Percentiles rank a stretch among this genome's conserved stretches.
phyloP scores from a whole-genome alignment of 2,329 filamentous ascomycete genomes.

The Xylaria sp. region DNA sequence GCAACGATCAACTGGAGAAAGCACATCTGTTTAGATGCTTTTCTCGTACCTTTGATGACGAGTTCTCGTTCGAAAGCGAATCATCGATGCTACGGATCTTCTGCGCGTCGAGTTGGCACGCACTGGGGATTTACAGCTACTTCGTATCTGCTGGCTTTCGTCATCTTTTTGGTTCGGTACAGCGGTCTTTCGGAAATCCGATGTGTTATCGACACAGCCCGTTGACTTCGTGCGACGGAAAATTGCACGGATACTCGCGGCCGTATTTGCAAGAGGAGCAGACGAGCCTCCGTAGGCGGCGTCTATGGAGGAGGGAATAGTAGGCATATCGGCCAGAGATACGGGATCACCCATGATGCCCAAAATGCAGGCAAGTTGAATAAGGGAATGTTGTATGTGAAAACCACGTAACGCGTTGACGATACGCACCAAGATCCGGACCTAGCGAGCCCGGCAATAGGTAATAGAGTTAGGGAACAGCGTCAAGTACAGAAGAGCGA shows the following conservation, averaged over 20 bases:
- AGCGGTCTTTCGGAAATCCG: neutral
- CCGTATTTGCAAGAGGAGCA: slow-evolving; percentile 8
- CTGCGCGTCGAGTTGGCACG: slow-evolving; percentile 38
- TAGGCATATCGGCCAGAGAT: slow-evolving; percentile 10
- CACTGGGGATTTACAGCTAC: slow-evolving; percentile 20
- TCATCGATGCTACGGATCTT: slow-evolving; percentile 25
- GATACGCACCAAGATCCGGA: neutral
- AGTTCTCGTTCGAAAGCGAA: neutral
- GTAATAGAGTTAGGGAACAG: neutral
- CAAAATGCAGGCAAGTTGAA: neutral
- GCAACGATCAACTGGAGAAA: slow-evolving; percentile 11
- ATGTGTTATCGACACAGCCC: neutral
- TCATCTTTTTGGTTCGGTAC: neutral
- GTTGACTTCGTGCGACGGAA: slow-evolving; percentile 32
- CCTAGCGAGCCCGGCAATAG: neutral
- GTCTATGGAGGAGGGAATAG: slow-evolving; percentile 2
- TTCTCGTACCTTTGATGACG: slow-evolving; percentile 18
- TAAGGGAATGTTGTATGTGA: neutral
- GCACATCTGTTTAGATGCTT: neutral
- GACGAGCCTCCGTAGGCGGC: slow-evolving; percentile 15
- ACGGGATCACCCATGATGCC: slow-evolving; percentile 7
- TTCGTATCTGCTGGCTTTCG: neutral
- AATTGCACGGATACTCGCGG: slow-evolving; percentile 13
- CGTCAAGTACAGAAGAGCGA: neutral
- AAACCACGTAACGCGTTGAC: neutral